Base-by-base conservation (phyloP, 2,329 filamentous ascomycete genomes). In the Beauveria sp. region DNA sequence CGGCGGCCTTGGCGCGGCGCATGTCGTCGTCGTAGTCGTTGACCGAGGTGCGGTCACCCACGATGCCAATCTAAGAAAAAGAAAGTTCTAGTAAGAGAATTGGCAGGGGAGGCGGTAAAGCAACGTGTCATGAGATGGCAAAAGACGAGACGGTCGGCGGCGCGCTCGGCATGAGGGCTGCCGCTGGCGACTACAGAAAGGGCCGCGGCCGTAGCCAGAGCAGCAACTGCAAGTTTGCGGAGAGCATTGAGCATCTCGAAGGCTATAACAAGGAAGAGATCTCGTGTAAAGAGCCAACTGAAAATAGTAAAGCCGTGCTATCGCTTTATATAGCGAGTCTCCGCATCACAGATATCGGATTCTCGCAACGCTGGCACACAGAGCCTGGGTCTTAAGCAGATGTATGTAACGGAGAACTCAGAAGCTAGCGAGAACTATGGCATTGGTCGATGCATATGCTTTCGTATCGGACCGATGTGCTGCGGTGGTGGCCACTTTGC, bases 21-120 rank as follows among this genome's bases (percentile, higher is more conserved):
- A 80, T 79, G 61, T 81, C 78, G 49, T 74, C 71, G 47, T 81
- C 78, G 62, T 78, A 81, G 38, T 80, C 78, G 8, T 68, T 64
- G 38, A 78, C 67, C 58, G 70, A 76, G 51, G 71, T 68, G 45
- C 79, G 75, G 51, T 77, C 74, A 47, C 74, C 71, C 24, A 75
- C 72, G 40, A 81, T 78, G 10, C 78, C 78, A 22, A 79, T 73
- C 78, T 79, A 16, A 3, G 28, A 24, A 40, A 24, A 24, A 2
- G 2, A 24, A 24, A 24, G 22, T 24, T 24, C 3, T 24, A 24
- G 22, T 24, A 24, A 24, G 22, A 24, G 22, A 24, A 3, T 24
- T 24, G 20, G 16, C 26, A 49, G 46, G 45, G 6, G 54, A 51
- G 16, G 30, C 4, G 16, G 50, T 6, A 24, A 47, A 16, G 16